Base-by-base conservation (phyloP, 2,329 filamentous ascomycete genomes). In the Alternaria sp. region DNA sequence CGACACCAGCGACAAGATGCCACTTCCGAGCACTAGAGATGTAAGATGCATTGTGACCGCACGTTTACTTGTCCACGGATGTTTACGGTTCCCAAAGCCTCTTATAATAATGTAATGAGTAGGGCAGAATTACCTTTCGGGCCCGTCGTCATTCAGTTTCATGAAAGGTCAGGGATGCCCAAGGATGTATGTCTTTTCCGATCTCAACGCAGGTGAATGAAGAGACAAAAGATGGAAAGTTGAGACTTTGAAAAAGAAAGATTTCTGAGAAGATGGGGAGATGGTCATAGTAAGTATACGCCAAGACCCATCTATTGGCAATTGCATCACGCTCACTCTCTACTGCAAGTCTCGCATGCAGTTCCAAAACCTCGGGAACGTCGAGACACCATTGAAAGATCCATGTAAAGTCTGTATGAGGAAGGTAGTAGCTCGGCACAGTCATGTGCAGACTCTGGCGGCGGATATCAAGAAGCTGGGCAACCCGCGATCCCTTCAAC, bases 1-100 rank as follows among this genome's bases (percentile, higher is more conserved):
- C 28, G 55, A 50, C 11, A 56, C 40, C 10, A 56, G 29, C 21
- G 64, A 44, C 29, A 62, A 24, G 6, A 60, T 10, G 1, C 40
- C 29, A 26, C 31, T 34, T 26, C 44, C 44, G 21, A 48, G 29
- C 13, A 31, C 9, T 4, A 48, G 21, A 36, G 21, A 48, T n/a
- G 17, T 48, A 21, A 48, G 2, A 36, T 36, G 44, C 44, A 48
- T 26, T 13, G 17, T 10, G 44, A 6, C 23, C 21, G n/a, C 34
- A 6, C 29, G 13, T 11, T n/a, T n/a, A 5, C 23, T 48, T 17
- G 1, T 34, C 4, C 13, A 36, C 44, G 21, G 44, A 26, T 24
- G 13, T 10, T 58, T 26, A 24, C 13, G 21, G 29, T 41, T 14
- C 13, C 8, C 14, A 26, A 36, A 9, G 9, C 11, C 11, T 10